Conservation (phyloP, 2,329 filamentous ascomycete species). For the Fusarium sp. region DNA sequence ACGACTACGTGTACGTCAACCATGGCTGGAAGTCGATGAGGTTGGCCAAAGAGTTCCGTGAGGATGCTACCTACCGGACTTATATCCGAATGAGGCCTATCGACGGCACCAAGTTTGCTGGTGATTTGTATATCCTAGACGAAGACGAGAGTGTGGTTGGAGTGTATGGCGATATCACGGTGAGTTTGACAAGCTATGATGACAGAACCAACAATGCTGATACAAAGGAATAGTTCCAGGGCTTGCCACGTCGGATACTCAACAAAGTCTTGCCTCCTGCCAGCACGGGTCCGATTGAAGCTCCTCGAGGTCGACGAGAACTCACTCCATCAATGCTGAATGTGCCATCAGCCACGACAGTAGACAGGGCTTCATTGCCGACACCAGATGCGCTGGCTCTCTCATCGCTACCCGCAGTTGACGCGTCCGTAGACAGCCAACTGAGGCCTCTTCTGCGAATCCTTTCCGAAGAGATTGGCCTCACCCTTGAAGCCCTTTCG, state of each 20-base stretch:
- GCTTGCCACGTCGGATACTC: constrained; percentile 4
- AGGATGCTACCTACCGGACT: constrained; percentile 60
- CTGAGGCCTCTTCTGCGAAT: constrained; percentile 43
- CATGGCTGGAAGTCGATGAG: constrained; percentile 68
- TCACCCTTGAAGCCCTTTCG: constrained; percentile 72
- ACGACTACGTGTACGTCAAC: constrained; percentile 70
- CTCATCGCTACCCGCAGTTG: neutral
- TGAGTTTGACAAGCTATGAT: neutral
- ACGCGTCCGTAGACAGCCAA: neutral
- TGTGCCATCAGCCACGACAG: too few species aligned
- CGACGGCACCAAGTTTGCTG: constrained; percentile 52
- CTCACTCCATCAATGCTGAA: neutral
- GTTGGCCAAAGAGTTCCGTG: constrained; percentile 49
- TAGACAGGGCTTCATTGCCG: too few species aligned
- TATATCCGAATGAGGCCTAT: constrained; percentile 69
- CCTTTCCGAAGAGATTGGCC: constrained; percentile 75
- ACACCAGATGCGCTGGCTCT: too few species aligned
- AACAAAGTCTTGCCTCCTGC: constrained; percentile 4
- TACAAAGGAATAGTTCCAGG: constrained; percentile 7
- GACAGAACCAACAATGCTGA: neutral
- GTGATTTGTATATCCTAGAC: constrained; percentile 68
- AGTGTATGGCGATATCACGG: constrained; percentile 65
- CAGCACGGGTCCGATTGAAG: neutral
- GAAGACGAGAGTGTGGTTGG: constrained; percentile 62
- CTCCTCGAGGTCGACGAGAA: neutral